Conservation (phyloP, 1,284 basidiomycete species). For the Taiwanofungus camphoratus region DNA sequence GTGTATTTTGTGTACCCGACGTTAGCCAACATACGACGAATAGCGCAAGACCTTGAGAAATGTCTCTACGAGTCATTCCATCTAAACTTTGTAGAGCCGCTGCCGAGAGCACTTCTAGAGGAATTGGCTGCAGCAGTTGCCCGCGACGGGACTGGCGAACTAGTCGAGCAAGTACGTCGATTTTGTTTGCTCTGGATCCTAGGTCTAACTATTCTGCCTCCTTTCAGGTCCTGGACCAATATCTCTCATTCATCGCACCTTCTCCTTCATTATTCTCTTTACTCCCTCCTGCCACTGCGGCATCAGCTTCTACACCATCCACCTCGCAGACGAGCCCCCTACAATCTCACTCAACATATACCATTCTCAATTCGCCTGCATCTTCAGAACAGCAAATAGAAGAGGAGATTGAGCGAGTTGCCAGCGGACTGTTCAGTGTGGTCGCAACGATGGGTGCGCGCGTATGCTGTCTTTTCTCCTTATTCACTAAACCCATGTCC, state of each 20-base stretch:
- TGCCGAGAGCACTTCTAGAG: slow-evolving; percentile 86
- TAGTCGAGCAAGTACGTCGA: slow-evolving; percentile 66
- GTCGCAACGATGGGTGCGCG: slow-evolving; percentile 82
- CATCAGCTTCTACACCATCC: slow-evolving; percentile 28
- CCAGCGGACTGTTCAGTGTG: slow-evolving; percentile 88
- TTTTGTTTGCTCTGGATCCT: background rate
- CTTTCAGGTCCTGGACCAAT: slow-evolving; percentile 84
- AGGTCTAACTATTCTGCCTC: background rate
- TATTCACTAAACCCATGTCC: background rate
- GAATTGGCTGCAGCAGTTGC: slow-evolving; percentile 91
- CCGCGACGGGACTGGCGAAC: slow-evolving; percentile 77
- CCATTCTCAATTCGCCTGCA: slow-evolving; percentile 88
- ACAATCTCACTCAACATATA: slow-evolving; percentile 55
- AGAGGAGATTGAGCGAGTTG: slow-evolving; percentile 88
- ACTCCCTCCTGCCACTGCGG: slow-evolving; percentile 45
- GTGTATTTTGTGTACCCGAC: slow-evolving; percentile 97
- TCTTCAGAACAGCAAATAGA: slow-evolving; percentile 91
- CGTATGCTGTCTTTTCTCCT: background rate
- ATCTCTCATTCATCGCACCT: slow-evolving; percentile 94
- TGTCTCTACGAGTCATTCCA: slow-evolving; percentile 91
- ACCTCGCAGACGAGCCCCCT: slow-evolving; percentile 27
- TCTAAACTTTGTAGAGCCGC: slow-evolving; percentile 91
- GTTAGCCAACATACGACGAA: slow-evolving; percentile 78
- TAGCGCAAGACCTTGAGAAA: slow-evolving; percentile 86
- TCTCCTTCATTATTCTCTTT: slow-evolving; percentile 94